Percentiles rank a stretch among this genome's conserved stretches.
phyloP scores from a whole-genome alignment of 768 basidiomycete genomes.

The Daedaleopsis sinensis region DNA sequence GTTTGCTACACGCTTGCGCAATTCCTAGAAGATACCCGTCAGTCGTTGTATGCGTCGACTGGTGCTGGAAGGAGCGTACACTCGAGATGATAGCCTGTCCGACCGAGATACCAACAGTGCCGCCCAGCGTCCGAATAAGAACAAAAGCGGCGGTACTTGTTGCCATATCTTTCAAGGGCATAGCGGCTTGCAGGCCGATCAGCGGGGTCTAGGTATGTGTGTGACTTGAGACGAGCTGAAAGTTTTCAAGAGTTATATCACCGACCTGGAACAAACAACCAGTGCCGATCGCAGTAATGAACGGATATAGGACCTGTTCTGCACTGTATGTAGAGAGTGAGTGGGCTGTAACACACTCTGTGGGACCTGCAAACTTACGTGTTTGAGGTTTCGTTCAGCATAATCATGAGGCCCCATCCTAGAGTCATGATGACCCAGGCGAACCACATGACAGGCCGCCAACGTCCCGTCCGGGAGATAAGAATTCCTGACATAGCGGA shows the following conservation, averaged over 20 bases:
- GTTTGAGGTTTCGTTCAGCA: slow-evolving; percentile 60
- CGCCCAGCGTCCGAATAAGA: slow-evolving; percentile 75
- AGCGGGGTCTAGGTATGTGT: slow-evolving; percentile 52
- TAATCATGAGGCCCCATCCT: slow-evolving; percentile 75
- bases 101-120: slow-evolving; percentile 74
- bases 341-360: neutral
- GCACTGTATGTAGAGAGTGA: slow-evolving; percentile 33
- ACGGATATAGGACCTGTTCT: slow-evolving; percentile 61
- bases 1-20: slow-evolving; percentile 39
- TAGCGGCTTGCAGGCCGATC: slow-evolving; percentile 80
- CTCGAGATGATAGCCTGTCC: slow-evolving; percentile 73
- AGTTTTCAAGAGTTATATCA: slow-evolving; percentile 1
- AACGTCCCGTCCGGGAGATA: slow-evolving; percentile 58
- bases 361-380: slow-evolving; percentile 33
- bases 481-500: slow-evolving; percentile 61
- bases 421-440: slow-evolving; percentile 58
- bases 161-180: slow-evolving; percentile 88
- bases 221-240: neutral
- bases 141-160: slow-evolving; percentile 73
- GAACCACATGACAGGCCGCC: slow-evolving; percentile 65
- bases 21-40: slow-evolving; percentile 31
- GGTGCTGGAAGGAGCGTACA: slow-evolving; percentile 32
- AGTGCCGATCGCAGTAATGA: slow-evolving; percentile 67
- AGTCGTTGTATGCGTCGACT: no score
- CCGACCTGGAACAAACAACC: slow-evolving; percentile 64